Conservation (phyloP, 2,329 filamentous ascomycete genomes). For the Hymenoscyphus infarciens region DNA sequence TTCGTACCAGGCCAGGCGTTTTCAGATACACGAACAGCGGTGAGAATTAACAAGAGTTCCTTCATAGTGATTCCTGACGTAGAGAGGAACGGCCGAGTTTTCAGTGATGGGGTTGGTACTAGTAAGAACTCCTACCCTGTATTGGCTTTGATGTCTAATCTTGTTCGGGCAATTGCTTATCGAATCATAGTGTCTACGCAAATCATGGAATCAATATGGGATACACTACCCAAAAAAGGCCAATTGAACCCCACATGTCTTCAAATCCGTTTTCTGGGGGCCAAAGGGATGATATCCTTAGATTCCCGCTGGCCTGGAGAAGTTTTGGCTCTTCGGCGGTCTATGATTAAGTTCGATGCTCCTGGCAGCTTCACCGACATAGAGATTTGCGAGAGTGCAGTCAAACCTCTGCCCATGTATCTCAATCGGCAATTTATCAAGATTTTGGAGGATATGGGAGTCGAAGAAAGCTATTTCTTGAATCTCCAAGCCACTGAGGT, state of each 20-base stretch:
- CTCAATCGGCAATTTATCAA: constrained; percentile 82
- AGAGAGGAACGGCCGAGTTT: constrained; percentile 52
- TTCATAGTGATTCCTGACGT: constrained; percentile 48
- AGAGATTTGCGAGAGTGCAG: constrained; percentile 69
- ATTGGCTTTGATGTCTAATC: neutral
- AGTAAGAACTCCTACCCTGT: neutral
- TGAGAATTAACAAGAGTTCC: constrained; percentile 43
- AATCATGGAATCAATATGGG: constrained; percentile 59
- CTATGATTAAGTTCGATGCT: constrained; percentile 77
- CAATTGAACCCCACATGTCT: constrained; percentile 58
- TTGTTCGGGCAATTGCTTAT: neutral
- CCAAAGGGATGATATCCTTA: constrained; percentile 75
- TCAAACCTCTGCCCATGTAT: constrained; percentile 63
- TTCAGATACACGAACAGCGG: constrained; percentile 66
- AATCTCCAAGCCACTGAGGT: constrained; percentile 62
- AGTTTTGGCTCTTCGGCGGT: constrained; percentile 59
- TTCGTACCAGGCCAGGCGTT: constrained; percentile 51
- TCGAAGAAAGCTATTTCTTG: constrained; percentile 56
- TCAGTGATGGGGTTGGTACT: constrained; percentile 78
- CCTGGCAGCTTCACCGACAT: constrained; percentile 48
- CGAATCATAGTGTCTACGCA: constrained; percentile 49
- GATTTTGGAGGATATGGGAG: constrained; percentile 75
- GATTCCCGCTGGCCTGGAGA: constrained; percentile 58
- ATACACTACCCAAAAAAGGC: constrained; percentile 42
- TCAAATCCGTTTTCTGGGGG: constrained; percentile 71